Percentiles rank a stretch among this genome's conserved stretches.
Conservation (phyloP, 805 yeast species). For the Saccharomycopsis amapae region DNA sequence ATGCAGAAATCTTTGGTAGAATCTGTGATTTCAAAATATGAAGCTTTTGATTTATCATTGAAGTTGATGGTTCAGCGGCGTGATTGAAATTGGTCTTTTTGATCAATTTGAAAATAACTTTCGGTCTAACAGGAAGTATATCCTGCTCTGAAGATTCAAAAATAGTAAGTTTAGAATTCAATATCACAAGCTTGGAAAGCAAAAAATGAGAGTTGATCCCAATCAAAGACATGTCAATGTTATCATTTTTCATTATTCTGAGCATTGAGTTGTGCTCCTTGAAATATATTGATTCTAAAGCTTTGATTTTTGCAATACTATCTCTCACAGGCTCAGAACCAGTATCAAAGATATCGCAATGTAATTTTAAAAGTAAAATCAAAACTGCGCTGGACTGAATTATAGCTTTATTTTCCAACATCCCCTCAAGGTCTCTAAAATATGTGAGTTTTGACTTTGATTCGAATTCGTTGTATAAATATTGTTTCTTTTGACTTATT, state of each 20-base stretch:
- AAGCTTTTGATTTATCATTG: background rate
- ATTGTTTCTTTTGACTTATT: background rate
- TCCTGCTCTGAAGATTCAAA: background rate
- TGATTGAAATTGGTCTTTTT: background rate
- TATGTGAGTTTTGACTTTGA: background rate
- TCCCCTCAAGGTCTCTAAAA: background rate
- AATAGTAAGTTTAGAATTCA: background rate
- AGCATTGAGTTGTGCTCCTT: background rate
- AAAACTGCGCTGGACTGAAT: background rate
- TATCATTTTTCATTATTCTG: background rate
- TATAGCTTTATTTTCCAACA: background rate
- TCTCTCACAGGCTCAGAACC: background rate
- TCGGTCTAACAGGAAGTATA: background rate
- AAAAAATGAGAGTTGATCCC: background rate
- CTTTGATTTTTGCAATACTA: background rate
- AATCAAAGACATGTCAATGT: background rate
- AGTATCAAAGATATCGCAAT: background rate
- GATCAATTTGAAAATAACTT: background rate
- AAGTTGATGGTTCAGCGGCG: background rate
- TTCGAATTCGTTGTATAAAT: background rate
- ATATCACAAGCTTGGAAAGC: background rate
- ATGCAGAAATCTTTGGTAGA: background rate
- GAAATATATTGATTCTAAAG: background rate
- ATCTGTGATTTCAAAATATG: constrained; percentile 1
- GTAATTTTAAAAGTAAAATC: background rate